Evolutionary conservation across 192 early-diverging fungal species (phyloP), one percentile per base, ranked within the genome.

Genomic region (Podochytrium sp.): DNA sequence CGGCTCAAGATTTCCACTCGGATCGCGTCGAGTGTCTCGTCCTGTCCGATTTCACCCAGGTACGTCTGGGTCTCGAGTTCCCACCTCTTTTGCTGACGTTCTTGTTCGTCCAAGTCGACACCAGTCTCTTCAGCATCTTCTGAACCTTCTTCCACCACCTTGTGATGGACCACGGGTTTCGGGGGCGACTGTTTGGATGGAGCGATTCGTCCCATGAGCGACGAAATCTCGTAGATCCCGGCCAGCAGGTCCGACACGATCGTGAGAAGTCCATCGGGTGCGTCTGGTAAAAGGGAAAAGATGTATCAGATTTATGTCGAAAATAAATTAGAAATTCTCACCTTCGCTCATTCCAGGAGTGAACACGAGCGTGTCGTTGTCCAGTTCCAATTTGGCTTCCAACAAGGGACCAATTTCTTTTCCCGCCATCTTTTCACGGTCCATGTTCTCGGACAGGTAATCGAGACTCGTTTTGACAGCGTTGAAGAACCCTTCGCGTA

Each of bases 271-370:
- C 78, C 76, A 27, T 80, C 79, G 16, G 51, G 66, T 2, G 82
- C 43, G 14, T 87, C 88, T 86, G 63, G 41, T 58, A 78, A 38
- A 35, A 74, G 12, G 30, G 25, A 34, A 43, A 23, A 72, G 12
- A 34, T 29, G 12, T 23, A 1, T 35, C 16, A 78, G 79, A 56
- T 79, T 50, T 73, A 55, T 32, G 40, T n/a, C 23, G 55, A n/a
- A 74, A 65, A n/a, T 38, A 14, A 33, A 59, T 39, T 50, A 18
- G n/a, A 62, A 4, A 56, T 42, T 7, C 47, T 4, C 69, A 83
- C 83, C 84, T 78, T 88, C 88, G 18, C 85, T 84, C 84, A 90
- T 90, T 50, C 76, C 75, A 32, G 88, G 88, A 3, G 88, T 90
- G 60, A 86, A 90, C 18, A 84, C 65, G 14, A 90, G 74, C 29